Percentiles rank a stretch among this genome's conserved stretches.
Conservation (phyloP, 805 yeast genomes). For the Ogataea polymorpha region DNA sequence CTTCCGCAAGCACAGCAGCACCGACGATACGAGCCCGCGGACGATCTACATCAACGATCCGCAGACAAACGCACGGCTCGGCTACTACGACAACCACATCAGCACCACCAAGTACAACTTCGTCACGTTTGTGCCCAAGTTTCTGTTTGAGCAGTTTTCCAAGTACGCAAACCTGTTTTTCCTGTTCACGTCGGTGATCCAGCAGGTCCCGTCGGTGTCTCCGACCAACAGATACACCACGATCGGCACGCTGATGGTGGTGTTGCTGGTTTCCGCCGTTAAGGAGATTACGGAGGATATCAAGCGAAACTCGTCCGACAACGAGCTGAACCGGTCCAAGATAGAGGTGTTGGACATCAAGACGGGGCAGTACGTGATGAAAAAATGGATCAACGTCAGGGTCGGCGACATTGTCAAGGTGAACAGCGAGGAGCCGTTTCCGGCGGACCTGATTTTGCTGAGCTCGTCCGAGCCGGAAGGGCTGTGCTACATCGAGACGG, state of each 20-base stretch:
- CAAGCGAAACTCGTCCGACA: slow-evolving; percentile 84
- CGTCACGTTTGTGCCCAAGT: slow-evolving; percentile 92
- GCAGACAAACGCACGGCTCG: slow-evolving; percentile 47
- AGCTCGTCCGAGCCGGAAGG: slow-evolving; percentile 98
- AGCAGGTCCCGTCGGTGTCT: slow-evolving; percentile 94
- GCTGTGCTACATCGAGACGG: slow-evolving; percentile 94
- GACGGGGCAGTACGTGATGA: slow-evolving; percentile 59
- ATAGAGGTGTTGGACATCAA: slow-evolving; percentile 59
- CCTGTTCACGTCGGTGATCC: slow-evolving; percentile 86
- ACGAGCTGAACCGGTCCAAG: slow-evolving; percentile 73
- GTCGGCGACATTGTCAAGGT: slow-evolving; percentile 92
- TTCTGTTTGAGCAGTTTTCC: slow-evolving; percentile 92
- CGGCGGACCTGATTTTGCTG: slow-evolving; percentile 84
- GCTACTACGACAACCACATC: slow-evolving; percentile 78
- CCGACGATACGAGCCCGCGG: slow-evolving; percentile 47
- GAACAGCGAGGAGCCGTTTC: slow-evolving; percentile 83
- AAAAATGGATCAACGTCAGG: slow-evolving; percentile 79
- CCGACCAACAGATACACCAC: slow-evolving; percentile 97
- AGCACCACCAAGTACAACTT: slow-evolving; percentile 93
- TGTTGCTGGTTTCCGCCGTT: slow-evolving; percentile 83
- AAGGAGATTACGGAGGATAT: slow-evolving; percentile 90
- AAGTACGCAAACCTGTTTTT: slow-evolving; percentile 95
- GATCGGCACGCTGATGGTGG: slow-evolving; percentile 83
- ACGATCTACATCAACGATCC: slow-evolving; percentile 66
- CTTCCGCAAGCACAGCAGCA: slow-evolving; percentile 19